Conservation (phyloP, 2,329 filamentous ascomycete species). For the Reticulascus tulasneorum region DNA sequence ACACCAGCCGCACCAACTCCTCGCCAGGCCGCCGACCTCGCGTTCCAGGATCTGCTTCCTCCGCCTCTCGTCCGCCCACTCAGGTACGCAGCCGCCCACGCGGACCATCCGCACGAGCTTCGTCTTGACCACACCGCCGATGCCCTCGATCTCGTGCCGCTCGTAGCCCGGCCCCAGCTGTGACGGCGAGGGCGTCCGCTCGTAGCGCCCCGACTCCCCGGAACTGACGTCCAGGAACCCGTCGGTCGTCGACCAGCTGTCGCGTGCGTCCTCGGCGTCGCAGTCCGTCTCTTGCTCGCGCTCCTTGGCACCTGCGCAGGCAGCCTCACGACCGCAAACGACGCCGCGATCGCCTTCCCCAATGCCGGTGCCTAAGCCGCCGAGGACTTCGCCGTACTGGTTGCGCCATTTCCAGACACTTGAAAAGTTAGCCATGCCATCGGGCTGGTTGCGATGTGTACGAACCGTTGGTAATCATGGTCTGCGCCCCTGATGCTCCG, state of each 20-base stretch:
- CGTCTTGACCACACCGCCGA: slow-evolving; percentile 82
- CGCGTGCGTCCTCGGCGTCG: slow-evolving; percentile 69
- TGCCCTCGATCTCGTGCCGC: slow-evolving; percentile 85
- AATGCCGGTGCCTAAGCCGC: slow-evolving; percentile 78
- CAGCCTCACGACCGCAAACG: slow-evolving; percentile 73
- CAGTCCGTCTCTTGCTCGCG: slow-evolving; percentile 84
- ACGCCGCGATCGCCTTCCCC: slow-evolving; percentile 87
- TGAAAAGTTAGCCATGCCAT: slow-evolving; percentile 2
- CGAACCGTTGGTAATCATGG: slow-evolving; percentile 54
- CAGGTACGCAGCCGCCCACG: slow-evolving; percentile 79
- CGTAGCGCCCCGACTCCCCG: slow-evolving; percentile 16
- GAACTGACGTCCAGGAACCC: slow-evolving; percentile 23
- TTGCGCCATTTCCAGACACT: slow-evolving; percentile 87
- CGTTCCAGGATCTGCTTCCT: slow-evolving; percentile 62
- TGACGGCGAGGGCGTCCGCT: slow-evolving; percentile 41
- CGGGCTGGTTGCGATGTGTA: slow-evolving; percentile 5
- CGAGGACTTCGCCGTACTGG: slow-evolving; percentile 76
- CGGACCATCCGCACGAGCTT: slow-evolving; percentile 79
- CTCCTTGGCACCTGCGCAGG: slow-evolving; percentile 71
- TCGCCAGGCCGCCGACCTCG: slow-evolving; percentile 63
- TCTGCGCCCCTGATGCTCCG: slow-evolving; percentile 61
- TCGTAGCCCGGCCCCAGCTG: slow-evolving; percentile 69
- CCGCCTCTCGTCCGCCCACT: slow-evolving; percentile 75
- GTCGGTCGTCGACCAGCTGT: slow-evolving; percentile 23
- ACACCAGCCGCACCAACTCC: slow-evolving; percentile 95